phyloP scores from a whole-genome alignment of 2,329 filamentous ascomycete genomes.

The Keithomyces neogunnii region DNA sequence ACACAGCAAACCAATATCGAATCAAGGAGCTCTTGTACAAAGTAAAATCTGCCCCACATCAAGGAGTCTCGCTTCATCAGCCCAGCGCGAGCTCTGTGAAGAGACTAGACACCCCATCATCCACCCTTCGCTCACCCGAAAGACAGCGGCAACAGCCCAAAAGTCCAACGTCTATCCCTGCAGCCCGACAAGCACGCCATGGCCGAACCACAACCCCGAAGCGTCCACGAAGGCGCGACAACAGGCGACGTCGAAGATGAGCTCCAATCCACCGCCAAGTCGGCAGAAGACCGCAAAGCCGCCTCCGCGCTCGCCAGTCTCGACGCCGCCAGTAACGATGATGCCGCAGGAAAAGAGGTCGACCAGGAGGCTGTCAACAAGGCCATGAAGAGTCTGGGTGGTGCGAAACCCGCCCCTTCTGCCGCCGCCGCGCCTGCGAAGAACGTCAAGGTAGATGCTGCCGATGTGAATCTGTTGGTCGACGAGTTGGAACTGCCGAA shows the following conservation, averaged over 20 bases:
- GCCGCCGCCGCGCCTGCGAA: slow-evolving; percentile 32
- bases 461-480: slow-evolving; percentile 62
- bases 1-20: too few relatives aligned
- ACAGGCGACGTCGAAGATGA: slow-evolving; percentile 52
- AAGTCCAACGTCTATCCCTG: neutral
- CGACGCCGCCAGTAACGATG: slow-evolving; percentile 40
- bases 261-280: slow-evolving; percentile 44
- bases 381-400: slow-evolving; percentile 57
- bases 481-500: slow-evolving; percentile 67
- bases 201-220: slow-evolving; percentile 52
- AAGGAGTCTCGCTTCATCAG: too few relatives aligned
- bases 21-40: too few relatives aligned
- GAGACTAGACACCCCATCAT: too few relatives aligned
- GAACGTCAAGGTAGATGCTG: slow-evolving; percentile 65
- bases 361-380: slow-evolving; percentile 63
- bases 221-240: slow-evolving; percentile 51
- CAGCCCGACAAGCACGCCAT: slow-evolving; percentile 28
- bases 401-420: slow-evolving; percentile 18
- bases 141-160: too few relatives aligned
- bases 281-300: slow-evolving; percentile 69
- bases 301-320: slow-evolving; percentile 65
- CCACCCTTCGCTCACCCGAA: too few relatives aligned
- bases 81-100: too few relatives aligned
- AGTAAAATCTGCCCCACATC: too few relatives aligned
- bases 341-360: slow-evolving; percentile 43